phyloP scores from a whole-genome alignment of 306 rosid species.

The Fragaria nilgerrensis region DNA sequence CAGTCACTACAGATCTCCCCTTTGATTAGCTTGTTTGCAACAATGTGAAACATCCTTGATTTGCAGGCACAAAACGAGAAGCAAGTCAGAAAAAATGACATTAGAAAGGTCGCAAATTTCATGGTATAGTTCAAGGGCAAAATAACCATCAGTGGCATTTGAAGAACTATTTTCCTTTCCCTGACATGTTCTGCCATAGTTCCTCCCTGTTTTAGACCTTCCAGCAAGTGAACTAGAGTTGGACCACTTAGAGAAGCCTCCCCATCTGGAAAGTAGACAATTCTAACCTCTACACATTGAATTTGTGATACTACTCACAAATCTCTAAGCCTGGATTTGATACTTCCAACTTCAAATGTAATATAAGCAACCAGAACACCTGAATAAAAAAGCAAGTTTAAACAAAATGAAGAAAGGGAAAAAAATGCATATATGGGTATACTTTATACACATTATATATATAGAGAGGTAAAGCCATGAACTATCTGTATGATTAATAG shows the following conservation, averaged over 20 bases:
- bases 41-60: too few relatives aligned
- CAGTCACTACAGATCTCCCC: too few relatives aligned
- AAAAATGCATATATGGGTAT: not conserved
- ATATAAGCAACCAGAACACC: slow-evolving; percentile 82
- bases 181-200: slow-evolving; percentile 21
- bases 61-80: too few relatives aligned
- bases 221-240: slow-evolving; percentile 33
- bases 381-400: slow-evolving; percentile 34
- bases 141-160: slow-evolving; percentile 40
- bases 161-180: slow-evolving; percentile 39
- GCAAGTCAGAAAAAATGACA: too few relatives aligned
- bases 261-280: slow-evolving; percentile 66
- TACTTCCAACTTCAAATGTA: slow-evolving; percentile 65
- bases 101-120: too few relatives aligned
- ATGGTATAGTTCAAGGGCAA: not conserved
- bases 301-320: slow-evolving; percentile 88
- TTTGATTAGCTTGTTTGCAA: too few relatives aligned
- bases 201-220: slow-evolving; percentile 38
- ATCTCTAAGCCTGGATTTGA: slow-evolving; percentile 89
- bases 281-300: slow-evolving; percentile 89
- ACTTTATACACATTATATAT: not conserved
- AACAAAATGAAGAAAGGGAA: slow-evolving; percentile 20
- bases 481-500: too few relatives aligned
- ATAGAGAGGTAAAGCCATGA: too few relatives aligned
- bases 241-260: slow-evolving; percentile 57